Evolutionary conservation across 2,329 filamentous ascomycete genomes (phyloP), one percentile per base, ranked within the genome.

Genomic region (Colletotrichum phormii): DNA sequence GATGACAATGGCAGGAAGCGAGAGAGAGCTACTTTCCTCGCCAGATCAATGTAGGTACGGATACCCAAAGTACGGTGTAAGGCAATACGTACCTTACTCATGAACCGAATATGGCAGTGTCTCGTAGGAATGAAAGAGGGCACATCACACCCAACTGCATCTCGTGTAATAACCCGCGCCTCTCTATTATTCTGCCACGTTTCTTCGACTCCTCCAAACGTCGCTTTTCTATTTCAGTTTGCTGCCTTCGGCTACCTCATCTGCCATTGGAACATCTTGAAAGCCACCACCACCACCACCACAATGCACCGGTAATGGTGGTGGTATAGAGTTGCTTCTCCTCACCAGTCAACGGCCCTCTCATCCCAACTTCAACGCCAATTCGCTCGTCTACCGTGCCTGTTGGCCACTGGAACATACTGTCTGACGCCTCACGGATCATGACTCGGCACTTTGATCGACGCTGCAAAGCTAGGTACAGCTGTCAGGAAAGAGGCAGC

Each of bases 361-460:
- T 70, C 66, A 9, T 61, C 66, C 54, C 70, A 64, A 57, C 46
- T 61, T 33, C n/a, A 4, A 63, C 42, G n/a, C 46, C n/a, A 18
- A 49, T n/a, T 26, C 15, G 24, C 13, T 54, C 54, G 53, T n/a
- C 22, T 35, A 35, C 35, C 15, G 35, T n/a, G 33, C 46, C 26
- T 59, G 18, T 37, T 69, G 58, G 60, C 60, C n/a, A 6, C 42
- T 11, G 26, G 29, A 26, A 18, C 29, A 29, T 15, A 53, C 13
- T 9, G 29, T 29, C 15, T 31, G 29, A 59, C 63, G 37, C 15
- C 29, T 70, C 66, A 70, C 60, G 60, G 64, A 64, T 64, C 70
- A 64, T 70, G 66, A 29, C 42, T 42, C 60, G 55, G 65, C 60
- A 72, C 59, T 64, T 49, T 70, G 60, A 49, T 70, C 66, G 54